Conservation (phyloP, 768 basidiomycete genomes). For the Thelephora aurantiotincta region DNA sequence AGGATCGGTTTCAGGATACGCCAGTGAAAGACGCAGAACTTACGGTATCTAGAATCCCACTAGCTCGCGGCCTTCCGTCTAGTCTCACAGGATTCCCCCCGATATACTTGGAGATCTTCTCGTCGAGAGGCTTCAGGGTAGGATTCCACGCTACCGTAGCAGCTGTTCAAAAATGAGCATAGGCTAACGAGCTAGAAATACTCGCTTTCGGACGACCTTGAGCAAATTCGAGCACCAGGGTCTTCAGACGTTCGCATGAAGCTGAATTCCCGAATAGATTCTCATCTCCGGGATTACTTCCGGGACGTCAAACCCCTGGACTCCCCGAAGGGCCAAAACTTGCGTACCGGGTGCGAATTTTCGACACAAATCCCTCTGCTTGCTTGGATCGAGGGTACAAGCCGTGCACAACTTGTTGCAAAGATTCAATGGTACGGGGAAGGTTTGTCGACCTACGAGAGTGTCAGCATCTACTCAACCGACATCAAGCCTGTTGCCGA, state of each 20-base stretch:
- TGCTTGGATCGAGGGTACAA: conserved; percentile 48
- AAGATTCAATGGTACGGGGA: conserved; percentile 60
- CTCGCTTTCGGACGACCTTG: conserved; percentile 27
- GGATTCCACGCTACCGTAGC: conserved; percentile 53
- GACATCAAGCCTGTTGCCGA: neutral
- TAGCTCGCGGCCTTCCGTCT: conserved; percentile 63
- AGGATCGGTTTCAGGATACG: neutral
- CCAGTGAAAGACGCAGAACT: conserved; percentile 5
- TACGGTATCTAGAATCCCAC: conserved; percentile 64
- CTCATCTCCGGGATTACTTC: conserved; percentile 55
- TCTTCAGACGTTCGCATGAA: conserved; percentile 52
- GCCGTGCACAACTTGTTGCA: conserved; percentile 63
- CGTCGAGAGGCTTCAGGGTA: conserved; percentile 45
- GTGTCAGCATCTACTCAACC: neutral
- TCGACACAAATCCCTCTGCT: conserved; percentile 27
- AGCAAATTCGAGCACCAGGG: conserved; percentile 48
- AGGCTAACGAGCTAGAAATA: neutral
- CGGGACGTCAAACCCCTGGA: conserved; percentile 2
- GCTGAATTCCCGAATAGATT: conserved; percentile 56
- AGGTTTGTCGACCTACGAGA: conserved; percentile 46
- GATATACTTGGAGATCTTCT: conserved; percentile 52
- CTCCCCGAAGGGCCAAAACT: neutral
- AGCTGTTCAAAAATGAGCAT: conserved; percentile 22
- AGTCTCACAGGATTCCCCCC: conserved; percentile 56
- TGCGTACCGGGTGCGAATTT: conserved; percentile 40